Conservation (phyloP, 2,329 filamentous ascomycete genomes). For the Dactylellina leptospora region DNA sequence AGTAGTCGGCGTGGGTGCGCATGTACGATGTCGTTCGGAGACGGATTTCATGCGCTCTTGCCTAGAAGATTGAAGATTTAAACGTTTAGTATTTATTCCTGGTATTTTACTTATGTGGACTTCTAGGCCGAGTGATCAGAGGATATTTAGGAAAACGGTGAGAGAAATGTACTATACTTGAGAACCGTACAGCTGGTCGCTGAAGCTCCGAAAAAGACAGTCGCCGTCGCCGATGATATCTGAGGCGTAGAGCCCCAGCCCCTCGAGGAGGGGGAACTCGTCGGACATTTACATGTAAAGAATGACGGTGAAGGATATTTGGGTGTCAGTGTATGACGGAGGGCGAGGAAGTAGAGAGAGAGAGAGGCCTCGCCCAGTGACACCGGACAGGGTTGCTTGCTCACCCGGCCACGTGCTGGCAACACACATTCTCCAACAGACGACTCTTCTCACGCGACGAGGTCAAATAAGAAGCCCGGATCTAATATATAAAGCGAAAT, state of each 20-base stretch:
- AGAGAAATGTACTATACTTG: slow-evolving; percentile 45
- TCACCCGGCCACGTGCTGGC: not conserved
- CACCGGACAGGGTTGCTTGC: not conserved
- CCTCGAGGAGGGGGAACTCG: slow-evolving; percentile 68
- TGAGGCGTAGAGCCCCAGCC: slow-evolving; percentile 68
- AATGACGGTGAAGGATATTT: not conserved
- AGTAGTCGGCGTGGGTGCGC: slow-evolving; percentile 69
- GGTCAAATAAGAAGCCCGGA: too few relatives aligned
- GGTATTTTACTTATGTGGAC: not conserved
- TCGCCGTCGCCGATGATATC: slow-evolving; percentile 72
- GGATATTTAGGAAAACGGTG: slow-evolving; percentile 5
- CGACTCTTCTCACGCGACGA: not conserved
- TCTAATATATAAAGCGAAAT: not conserved
- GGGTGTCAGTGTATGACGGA: not conserved
- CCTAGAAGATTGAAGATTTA: slow-evolving; percentile 19
- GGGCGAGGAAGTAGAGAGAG: not conserved
- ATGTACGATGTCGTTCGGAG: slow-evolving; percentile 67
- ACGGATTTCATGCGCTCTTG: slow-evolving; percentile 64
- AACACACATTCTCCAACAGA: slow-evolving; percentile 16
- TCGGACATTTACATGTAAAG: slow-evolving; percentile 57
- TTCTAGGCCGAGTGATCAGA: slow-evolving; percentile 53
- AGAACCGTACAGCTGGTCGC: slow-evolving; percentile 56
- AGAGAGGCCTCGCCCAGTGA: not conserved
- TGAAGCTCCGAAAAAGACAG: slow-evolving; percentile 59
- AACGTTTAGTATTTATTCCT: not conserved